These are phyloP conservation scores for Leucosporidium scottii DNA, from an alignment of 768 basidiomycete genomes.

Conservation along the genomic window DNA sequence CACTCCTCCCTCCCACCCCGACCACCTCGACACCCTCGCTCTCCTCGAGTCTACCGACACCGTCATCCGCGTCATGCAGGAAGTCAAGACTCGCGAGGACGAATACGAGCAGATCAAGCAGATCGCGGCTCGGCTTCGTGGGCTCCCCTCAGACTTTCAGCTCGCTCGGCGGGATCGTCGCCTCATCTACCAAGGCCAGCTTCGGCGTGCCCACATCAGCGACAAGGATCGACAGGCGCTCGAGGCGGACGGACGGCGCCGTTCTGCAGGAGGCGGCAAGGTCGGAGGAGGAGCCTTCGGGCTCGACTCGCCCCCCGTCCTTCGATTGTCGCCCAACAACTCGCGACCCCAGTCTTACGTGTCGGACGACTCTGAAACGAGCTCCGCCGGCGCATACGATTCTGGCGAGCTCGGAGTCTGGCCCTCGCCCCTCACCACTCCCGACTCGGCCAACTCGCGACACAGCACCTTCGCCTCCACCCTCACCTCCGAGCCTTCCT, in stretches of 20 bases:
- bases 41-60: conserved; percentile 59
- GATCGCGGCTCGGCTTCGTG: conserved; percentile 55
- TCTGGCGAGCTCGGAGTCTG: conserved; percentile 5
- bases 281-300: too few relatives aligned
- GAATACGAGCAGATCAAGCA: conserved; percentile 69
- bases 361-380: too few relatives aligned
- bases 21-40: conserved; percentile 61
- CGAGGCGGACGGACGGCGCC: conserved; percentile 12
- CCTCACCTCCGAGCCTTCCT: background rate
- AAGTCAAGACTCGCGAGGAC: conserved; percentile 78
- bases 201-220: conserved; percentile 49
- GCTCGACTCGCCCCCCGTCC: too few relatives aligned
- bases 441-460: conserved; percentile 13
- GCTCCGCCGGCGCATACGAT: too few relatives aligned
- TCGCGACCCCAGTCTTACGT: too few relatives aligned
- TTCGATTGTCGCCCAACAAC: too few relatives aligned
- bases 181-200: conserved; percentile 60
- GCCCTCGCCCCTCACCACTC: conserved; percentile 4
- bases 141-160: conserved; percentile 51
- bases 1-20: conserved; percentile 63
- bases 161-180: conserved; percentile 68
- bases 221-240: conserved; percentile 37
- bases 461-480: background rate
- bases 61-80: conserved; percentile 68
- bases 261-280: too few relatives aligned